Conservation (phyloP, 345 rosid genomes). For the Aethionema arabicum region DNA sequence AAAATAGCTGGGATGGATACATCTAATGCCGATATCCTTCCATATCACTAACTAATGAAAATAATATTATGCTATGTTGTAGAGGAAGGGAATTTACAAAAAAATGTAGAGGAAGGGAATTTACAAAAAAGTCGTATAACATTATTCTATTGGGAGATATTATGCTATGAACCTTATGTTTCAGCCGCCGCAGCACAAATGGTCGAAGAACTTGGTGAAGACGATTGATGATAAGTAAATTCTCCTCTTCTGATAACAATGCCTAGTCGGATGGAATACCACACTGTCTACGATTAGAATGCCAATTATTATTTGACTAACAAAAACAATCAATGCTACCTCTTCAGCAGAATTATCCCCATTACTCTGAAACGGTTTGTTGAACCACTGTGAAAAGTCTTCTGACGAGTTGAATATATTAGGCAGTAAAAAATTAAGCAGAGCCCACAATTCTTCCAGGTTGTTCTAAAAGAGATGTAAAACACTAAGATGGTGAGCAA, state of each 20-base stretch:
- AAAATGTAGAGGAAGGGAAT: not conserved
- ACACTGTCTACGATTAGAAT: slow-evolving; percentile 17
- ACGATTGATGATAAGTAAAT: slow-evolving; percentile 83
- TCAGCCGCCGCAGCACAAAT: slow-evolving; percentile 86
- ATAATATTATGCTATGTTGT: not conserved
- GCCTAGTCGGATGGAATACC: slow-evolving; percentile 49
- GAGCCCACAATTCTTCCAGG: slow-evolving; percentile 94
- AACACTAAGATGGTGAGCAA: slow-evolving; percentile 23
- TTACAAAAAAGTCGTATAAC: slow-evolving; percentile 2
- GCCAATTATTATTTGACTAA: slow-evolving; percentile 8
- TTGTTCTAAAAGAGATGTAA: slow-evolving; percentile 58
- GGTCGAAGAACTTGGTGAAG: slow-evolving; percentile 97
- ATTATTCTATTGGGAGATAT: slow-evolving; percentile 7
- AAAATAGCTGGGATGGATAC: not conserved
- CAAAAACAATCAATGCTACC: slow-evolving; percentile 42
- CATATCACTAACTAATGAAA: slow-evolving; percentile 8
- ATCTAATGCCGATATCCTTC: slow-evolving; percentile 11
- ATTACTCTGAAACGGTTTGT: slow-evolving; percentile 87
- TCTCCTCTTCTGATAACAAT: slow-evolving; percentile 89
- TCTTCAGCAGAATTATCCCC: slow-evolving; percentile 84
- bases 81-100: slow-evolving; percentile 1
- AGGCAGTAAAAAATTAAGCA: slow-evolving; percentile 87
- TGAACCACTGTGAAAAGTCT: slow-evolving; percentile 97
- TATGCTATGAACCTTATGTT: slow-evolving; percentile 69
- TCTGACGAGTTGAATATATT: slow-evolving; percentile 92